Evolutionary conservation across 116 monocot genomes (phyloP), one percentile per base, ranked within the genome.

Genomic region (Zostera marina): DNA sequence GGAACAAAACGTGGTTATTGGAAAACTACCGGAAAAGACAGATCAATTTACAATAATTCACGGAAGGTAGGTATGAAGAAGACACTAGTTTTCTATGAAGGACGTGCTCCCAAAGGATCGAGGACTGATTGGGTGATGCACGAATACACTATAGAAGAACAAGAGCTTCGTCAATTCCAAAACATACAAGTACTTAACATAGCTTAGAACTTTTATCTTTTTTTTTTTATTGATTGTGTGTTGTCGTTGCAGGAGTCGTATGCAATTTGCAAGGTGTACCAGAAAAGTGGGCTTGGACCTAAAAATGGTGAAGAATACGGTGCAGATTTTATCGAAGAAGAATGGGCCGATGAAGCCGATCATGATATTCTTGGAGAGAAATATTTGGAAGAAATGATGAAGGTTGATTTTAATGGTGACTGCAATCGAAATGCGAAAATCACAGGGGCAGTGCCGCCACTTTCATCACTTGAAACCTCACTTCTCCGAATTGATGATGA

Each of bases 61-160:
- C 60, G 60, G 42, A 75, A 65, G 9, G 73, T 82, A 9, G 91
- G 85, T 3, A 79, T 64, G 70, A 91, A 75, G 25, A 85, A 67
- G 42, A 81, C 91, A 9, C 64, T 91, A 6, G 32, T 91, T 56
- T 91, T 85, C 54, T 79, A 91, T 70, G 11, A 26, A 15, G 85
- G 85, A 19, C 81, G 71, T 65, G 61, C 79, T 39, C 85, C 76
- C n/a, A 14, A 39, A 2, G 81, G 74, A 6, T 22, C 15, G 10
- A 76, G 91, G 51, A 91, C 91, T 53, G 69, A 91, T 45, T 91
- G 91, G 91, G 85, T 85, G 19, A 85, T 91, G 76, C 73, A 91
- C 44, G 91, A 91, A 46, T 91, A 81, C 60, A 71, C 72, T 25
- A 66, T 91, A 32, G 1, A 62, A 76, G 32, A 76, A 77, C 9